Base-by-base conservation (phyloP, 495 filamentous ascomycete species). In the Acidomyces sp. region DNA sequence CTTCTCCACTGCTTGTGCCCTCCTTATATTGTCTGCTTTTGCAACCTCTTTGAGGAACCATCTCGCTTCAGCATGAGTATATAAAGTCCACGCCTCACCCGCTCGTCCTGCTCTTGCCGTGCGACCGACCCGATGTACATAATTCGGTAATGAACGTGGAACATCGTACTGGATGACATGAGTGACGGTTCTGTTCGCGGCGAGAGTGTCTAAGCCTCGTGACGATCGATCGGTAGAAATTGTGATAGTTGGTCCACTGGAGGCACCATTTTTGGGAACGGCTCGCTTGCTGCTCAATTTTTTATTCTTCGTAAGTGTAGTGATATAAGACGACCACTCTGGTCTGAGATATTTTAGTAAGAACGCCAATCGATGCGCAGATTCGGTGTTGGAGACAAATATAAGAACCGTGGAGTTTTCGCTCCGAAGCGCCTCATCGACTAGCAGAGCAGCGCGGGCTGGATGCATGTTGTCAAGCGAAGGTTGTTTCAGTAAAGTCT, bases 81-180 rank as follows among this genome's bases (percentile, higher is more conserved):
- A 68, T 10, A 97, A 59, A 3, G 84, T 88, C 78, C 83, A 93
- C 7, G 88, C 85, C 26, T 71, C 67, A 0, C 90, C 90, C 5
- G 62, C 56, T 30, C 74, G 75, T 3, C 83, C 83, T 0, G 87
- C 88, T 55, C 88, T 66, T 7, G 88, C 88, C 0, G 90, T 95
- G 40, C 90, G 74, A 7, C 90, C 90, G 9, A 94, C 85, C 16
- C 90, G 80, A 60, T 97, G 90, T 10, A 96, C 79, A 50, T 96
- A 97, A 13, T 75, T 79, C 3, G 76, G 80, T 18, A 84, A 62
- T 44, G 74, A 81, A 6, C 73, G 70, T 0, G 90, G 92, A 24
- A 96, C 66, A 55, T 96, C 90, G 64, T 97, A 97, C 58, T 95
- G 95, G 52, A 96, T 65, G 9, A 96, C 85, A 48, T 93, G 80